phyloP scores from a whole-genome alignment of 2,329 filamentous ascomycete species.

The Colletotrichum tofieldiae region DNA sequence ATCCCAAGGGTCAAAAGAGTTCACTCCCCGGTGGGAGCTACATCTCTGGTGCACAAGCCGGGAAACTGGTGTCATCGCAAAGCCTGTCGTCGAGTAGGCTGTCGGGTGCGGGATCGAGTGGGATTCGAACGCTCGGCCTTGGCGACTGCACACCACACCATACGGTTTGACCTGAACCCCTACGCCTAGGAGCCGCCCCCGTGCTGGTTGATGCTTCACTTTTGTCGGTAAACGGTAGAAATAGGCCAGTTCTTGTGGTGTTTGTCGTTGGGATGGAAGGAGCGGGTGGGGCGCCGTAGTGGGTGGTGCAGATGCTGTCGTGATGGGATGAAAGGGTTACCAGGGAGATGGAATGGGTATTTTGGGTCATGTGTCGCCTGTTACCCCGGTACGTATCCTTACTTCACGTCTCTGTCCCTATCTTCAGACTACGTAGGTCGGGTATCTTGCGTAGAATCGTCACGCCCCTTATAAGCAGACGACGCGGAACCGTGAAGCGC shows the following conservation, averaged over 20 bases:
- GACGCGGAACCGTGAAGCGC: no score
- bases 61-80: background rate
- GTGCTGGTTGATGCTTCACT: background rate
- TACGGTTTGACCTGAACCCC: background rate
- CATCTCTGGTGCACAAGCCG: background rate
- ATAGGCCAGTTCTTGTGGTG: background rate
- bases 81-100: constrained; percentile 9
- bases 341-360: background rate
- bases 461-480: background rate
- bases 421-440: background rate
- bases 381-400: background rate
- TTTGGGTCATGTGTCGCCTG: background rate
- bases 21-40: constrained; percentile 8
- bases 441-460: background rate
- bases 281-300: background rate
- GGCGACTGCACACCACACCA: background rate
- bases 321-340: constrained; percentile 2
- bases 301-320: background rate
- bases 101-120: background rate
- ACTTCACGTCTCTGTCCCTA: no score
- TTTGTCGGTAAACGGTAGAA: background rate
- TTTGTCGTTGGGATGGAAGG: background rate
- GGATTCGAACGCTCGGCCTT: background rate
- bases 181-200: constrained; percentile 5
- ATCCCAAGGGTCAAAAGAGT: background rate